Base-by-base conservation (phyloP, 75 land plant genomes). In the Pinus tabuliformis region DNA sequence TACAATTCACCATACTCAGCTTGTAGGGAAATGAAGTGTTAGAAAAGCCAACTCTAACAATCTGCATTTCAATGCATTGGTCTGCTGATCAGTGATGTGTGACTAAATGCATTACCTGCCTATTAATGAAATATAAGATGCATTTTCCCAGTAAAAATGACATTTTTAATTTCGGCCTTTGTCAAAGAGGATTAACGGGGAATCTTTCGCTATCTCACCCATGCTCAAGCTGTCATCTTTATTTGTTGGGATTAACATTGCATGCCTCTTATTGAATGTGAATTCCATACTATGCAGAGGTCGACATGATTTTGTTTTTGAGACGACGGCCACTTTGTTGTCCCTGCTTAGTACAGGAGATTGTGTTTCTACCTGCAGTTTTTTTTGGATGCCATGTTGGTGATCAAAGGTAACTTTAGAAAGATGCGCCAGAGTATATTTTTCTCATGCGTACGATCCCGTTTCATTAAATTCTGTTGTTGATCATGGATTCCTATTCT, bases 331-430 rank as follows among this genome's bases (percentile, higher is more conserved):
- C 3, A 82, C 96, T 58, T 91, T 97, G 22, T 68, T 95, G 39
- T 83, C 92, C 12, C 83, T 97, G 76, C 88, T 97, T 21, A 90
- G 92, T 2, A 81, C 81, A 71, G 94, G 99, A 26, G 96, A 95
- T 22, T 86, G 89, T 49, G 94, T 87, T 60, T 90, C 15, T 97
- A 85, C 78, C 84, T 95, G 36, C 88, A 77, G 20, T 80, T 97
- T 72, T 91, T 97, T 72, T 62, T 85, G 49, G 99, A 88, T 81
- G 85, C 88, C 63, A 89, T 88, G 86, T 11, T 82, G 30, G 81
- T 79, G 17, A 76, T 88, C 74, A 86, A 93, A 91, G 99, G 98
- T 95, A 80, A 56, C 62, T 20, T 52, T 45, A 24, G 62, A 65
- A 70, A 74, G 18, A 15, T 26, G 22, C 21, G 59, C 17, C 20